Percentiles rank a stretch among this genome's conserved stretches.
phyloP scores from a whole-genome alignment of 2,329 filamentous ascomycete genomes.

The Daldinia eschscholtzii region DNA sequence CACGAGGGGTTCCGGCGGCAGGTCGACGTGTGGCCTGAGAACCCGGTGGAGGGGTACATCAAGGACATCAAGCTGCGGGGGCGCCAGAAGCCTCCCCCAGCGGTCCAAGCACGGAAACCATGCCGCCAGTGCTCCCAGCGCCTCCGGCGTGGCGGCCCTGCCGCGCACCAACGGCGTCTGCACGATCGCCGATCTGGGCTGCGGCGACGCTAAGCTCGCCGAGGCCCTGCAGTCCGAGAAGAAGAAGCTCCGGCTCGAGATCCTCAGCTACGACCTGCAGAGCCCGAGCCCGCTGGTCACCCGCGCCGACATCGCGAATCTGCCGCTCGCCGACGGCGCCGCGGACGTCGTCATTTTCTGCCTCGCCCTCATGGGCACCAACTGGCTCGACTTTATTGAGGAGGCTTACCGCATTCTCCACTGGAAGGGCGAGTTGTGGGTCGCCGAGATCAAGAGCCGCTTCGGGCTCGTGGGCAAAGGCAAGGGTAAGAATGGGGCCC shows the following conservation, averaged over 20 bases:
- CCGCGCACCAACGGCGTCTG: slow-evolving; percentile 79
- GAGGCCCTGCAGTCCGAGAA: slow-evolving; percentile 73
- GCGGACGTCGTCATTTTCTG: slow-evolving; percentile 95
- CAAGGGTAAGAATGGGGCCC: slow-evolving; percentile 57
- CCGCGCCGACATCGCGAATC: slow-evolving; percentile 85
- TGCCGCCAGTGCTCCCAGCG: slow-evolving; percentile 33
- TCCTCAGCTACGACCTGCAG: slow-evolving; percentile 90
- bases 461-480: slow-evolving; percentile 72
- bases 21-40: slow-evolving; percentile 95
- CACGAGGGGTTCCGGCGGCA: slow-evolving; percentile 96
- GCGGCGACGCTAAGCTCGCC: slow-evolving; percentile 88
- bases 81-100: slow-evolving; percentile 58
- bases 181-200: slow-evolving; percentile 91
- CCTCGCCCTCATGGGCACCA: slow-evolving; percentile 97
- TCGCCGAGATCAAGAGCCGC: slow-evolving; percentile 95
- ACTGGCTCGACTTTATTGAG: slow-evolving; percentile 97
- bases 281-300: slow-evolving; percentile 82
- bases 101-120: slow-evolving; percentile 35
- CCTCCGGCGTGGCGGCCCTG: slow-evolving; percentile 62
- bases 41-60: slow-evolving; percentile 92
- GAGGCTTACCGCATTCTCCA: slow-evolving; percentile 93
- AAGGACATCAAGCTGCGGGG: slow-evolving; percentile 76
- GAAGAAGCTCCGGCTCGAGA: slow-evolving; percentile 76
- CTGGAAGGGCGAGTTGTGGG: slow-evolving; percentile 96
- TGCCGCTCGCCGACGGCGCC: slow-evolving; percentile 80